Base-by-base conservation (phyloP, 2,329 filamentous ascomycete genomes). In the Colletotrichum plurivorum region DNA sequence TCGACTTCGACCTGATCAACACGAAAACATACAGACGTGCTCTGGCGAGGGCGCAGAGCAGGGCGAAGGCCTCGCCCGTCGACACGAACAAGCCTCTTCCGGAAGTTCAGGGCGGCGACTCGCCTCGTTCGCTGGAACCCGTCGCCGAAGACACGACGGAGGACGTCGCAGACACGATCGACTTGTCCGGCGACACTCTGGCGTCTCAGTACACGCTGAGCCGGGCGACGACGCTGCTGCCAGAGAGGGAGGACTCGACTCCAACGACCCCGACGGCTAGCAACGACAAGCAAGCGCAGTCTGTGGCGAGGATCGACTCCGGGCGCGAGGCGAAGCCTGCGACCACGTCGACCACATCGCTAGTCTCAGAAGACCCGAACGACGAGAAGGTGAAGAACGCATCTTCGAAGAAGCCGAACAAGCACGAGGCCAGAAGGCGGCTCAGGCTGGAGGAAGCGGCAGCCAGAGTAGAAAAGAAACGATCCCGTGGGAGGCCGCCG, bases 1-100 rank as follows among this genome's bases (percentile, higher is more conserved):
- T 70, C 36, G 67, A 70, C 4, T 54, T 22, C 27, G 67, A 70
- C 46, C 22, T 70, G 39, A 70, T 70, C 25, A 68, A 70, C 48
- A 70, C 67, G 0, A 51, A 45, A 5, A 68, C 63, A 18, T 70
- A 70, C 22, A 41, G 64, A 45, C 51, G 56, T 18, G 67, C 67
- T 4, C 20, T 70, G 13, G 56, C 51, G 10, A 57, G 63, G 39
- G 39, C 39, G n/a, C 57, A 45, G 49, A 15, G 10, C 6, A 13
- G 18, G 8, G 18, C 10, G 9, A 57, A 57, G 27, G 9, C 41
- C 7, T 25, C 61, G 4, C 7, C 54, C n/a, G 13, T 41, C 10
- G 48, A 64, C 46, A 36, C 51, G 9, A 43, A 64, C 22, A 61
- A 57, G 16, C 39, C 52, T 4, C 18, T 36, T 13, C 20, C 48